Base-by-base conservation (phyloP, 75 land plant genomes). In the Cunninghamia lanceolata region DNA sequence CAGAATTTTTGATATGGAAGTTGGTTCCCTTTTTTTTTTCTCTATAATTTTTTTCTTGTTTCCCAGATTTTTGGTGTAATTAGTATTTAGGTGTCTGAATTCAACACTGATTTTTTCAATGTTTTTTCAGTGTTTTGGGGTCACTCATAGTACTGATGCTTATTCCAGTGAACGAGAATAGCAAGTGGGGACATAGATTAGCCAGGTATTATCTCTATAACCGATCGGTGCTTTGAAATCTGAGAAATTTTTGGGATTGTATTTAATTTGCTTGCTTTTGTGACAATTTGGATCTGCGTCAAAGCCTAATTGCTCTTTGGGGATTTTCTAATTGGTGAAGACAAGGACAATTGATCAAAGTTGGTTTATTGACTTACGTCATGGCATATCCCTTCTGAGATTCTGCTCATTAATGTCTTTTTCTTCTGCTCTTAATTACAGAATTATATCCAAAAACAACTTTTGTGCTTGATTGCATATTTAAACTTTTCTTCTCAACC, bases 101-200 rank as follows among this genome's bases (percentile, higher is more conserved):
- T 30, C 75, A 25, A 25, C 28, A 6, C 38, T 88, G 53, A 28
- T 40, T n/a, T 82, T 47, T n/a, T 66, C 28, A 45, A 38, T 86
- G 83, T 43, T 13, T 28, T 85, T 87, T 87, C 89, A 93, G 95
- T 78, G 86, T 93, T 19, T 82, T 90, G 6, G 95, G 88, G 6
- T 75, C 87, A 70, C 92, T 91, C 19, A n/a, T 90, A 39, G 3
- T 90, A 25, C 85, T 94, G 5, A 83, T 86, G 86, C 80, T 92
- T 70, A 40, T 91, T 63, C 94, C 94, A 0, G 38, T 93, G 30
- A 89, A 93, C 46, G 86, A 89, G 28, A 87, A 86, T 42, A 88
- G 85, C 83, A 71, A 70, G 32, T 85, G 74, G 40, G 94, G 95
- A 7, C 66, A 82, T 30, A 84, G 68, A 15, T 53, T 90, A 63